Evolutionary conservation across 257 asterid genomes (phyloP).

Genomic region (Avicennia marina): DNA sequence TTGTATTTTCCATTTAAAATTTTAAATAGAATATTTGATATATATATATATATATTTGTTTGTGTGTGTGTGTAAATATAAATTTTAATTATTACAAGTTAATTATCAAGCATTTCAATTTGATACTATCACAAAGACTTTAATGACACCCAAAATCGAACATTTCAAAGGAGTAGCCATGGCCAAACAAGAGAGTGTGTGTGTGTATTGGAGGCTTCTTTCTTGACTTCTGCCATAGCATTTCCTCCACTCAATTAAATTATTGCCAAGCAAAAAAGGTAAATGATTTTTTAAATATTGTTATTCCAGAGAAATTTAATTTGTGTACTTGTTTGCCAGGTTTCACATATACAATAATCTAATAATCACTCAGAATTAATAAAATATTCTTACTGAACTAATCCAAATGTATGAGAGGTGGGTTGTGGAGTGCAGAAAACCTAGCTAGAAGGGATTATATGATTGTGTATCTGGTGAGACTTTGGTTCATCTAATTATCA

Average conservation of each 20-base stretch:
- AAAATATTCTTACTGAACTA: conserved; percentile 40
- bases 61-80: too few relatives aligned
- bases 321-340: conserved; percentile 36
- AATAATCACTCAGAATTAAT: background rate
- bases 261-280: conserved; percentile 34
- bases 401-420: conserved; percentile 47
- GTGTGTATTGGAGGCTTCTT: conserved; percentile 37
- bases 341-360: conserved; percentile 21
- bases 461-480: conserved; percentile 25
- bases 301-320: conserved; percentile 28
- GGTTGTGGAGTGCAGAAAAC: conserved; percentile 40
- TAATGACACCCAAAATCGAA: conserved; percentile 17
- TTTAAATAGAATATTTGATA: too few relatives aligned
- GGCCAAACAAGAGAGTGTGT: conserved; percentile 45
- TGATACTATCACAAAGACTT: conserved; percentile 1
- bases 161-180: conserved; percentile 20
- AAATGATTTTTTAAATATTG: conserved; percentile 24
- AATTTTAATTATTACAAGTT: too few relatives aligned
- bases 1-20: too few relatives aligned
- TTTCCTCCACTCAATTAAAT: conserved; percentile 34
- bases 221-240: conserved; percentile 27
- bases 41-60: too few relatives aligned
- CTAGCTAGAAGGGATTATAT: conserved; percentile 23
- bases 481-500: conserved; percentile 46
- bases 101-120: background rate